phyloP scores from a whole-genome alignment of 2,329 filamentous ascomycete species.

The Alternaria ventricosa region DNA sequence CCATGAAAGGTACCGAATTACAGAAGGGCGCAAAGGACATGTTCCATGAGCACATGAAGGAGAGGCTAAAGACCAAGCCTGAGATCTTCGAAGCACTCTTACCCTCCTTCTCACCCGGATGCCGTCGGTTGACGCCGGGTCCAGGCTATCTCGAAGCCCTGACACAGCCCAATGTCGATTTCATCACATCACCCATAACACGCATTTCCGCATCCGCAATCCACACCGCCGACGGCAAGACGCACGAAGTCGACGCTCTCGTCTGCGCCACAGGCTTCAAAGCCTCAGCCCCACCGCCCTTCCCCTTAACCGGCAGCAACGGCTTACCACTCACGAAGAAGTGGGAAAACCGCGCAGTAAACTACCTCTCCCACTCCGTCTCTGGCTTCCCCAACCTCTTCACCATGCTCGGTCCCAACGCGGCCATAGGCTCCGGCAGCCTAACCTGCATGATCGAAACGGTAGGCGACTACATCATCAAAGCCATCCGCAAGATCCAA shows the following conservation, averaged over 20 bases:
- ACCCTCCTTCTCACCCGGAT: slow-evolving; percentile 55
- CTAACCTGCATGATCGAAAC: slow-evolving; percentile 53
- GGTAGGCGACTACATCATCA: slow-evolving; percentile 49
- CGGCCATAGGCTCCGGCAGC: slow-evolving; percentile 49
- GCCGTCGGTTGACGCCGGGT: slow-evolving; percentile 58
- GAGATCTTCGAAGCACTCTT: slow-evolving; percentile 52
- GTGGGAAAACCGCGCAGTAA: slow-evolving; percentile 44
- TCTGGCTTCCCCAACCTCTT: slow-evolving; percentile 50
- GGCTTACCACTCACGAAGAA: slow-evolving; percentile 39
- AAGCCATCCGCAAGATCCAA: slow-evolving; percentile 51
- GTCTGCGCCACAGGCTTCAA: slow-evolving; percentile 57
- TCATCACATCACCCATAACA: slow-evolving; percentile 46
- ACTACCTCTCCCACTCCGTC: slow-evolving; percentile 40
- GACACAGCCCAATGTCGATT: slow-evolving; percentile 48
- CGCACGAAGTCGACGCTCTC: slow-evolving; percentile 51
- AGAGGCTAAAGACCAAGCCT: slow-evolving; percentile 45
- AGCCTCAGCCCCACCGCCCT: slow-evolving; percentile 47
- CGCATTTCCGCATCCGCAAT: slow-evolving; percentile 48
- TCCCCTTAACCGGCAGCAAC: slow-evolving; percentile 43
- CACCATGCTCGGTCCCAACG: slow-evolving; percentile 53
- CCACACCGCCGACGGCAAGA: slow-evolving; percentile 49
- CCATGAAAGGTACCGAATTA: slow-evolving; percentile 47
- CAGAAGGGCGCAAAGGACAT: slow-evolving; percentile 45
- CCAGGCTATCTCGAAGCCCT: slow-evolving; percentile 60
- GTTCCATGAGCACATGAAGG: slow-evolving; percentile 53